These are phyloP conservation scores for Carpinus fangiana DNA, from an alignment of 306 rosid genomes.

Conservation along the genomic window DNA sequence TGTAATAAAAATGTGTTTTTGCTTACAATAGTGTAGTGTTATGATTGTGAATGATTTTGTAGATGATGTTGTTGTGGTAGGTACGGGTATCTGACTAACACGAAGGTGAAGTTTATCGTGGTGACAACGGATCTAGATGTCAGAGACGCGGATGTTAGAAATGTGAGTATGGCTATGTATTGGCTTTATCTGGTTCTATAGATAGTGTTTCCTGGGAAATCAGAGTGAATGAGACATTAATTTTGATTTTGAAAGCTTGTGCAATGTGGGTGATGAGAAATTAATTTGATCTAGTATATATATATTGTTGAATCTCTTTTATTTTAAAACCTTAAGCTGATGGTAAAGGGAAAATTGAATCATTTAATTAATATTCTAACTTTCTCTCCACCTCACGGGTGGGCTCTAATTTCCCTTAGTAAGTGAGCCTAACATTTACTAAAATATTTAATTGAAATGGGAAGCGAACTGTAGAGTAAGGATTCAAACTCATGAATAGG, in stretches of 20 bases:
- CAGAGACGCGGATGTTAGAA: conserved; percentile 81
- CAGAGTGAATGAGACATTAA: not conserved
- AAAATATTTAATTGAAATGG: too few species aligned
- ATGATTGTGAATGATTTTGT: not conserved
- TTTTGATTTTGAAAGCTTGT: not conserved
- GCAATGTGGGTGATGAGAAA: not conserved
- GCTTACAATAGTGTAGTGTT: not conserved
- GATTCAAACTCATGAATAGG: too few species aligned
- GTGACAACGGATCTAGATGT: conserved; percentile 92
- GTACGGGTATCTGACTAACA: conserved; percentile 90
- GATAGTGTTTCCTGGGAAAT: not conserved
- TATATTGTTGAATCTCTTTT: too few species aligned
- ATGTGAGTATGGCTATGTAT: conserved; percentile 57
- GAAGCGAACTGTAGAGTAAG: too few species aligned
- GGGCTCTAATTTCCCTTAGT: too few species aligned
- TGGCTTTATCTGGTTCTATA: not conserved
- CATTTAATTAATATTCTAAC: too few species aligned
- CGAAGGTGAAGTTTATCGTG: conserved; percentile 93
- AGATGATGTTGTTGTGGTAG: conserved; percentile 40
- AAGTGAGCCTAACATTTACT: too few species aligned
- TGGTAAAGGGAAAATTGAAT: too few species aligned
- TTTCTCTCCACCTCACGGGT: too few species aligned
- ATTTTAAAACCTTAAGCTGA: too few species aligned
- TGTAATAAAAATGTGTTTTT: not conserved
- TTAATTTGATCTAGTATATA: not conserved